Percentiles rank a stretch among this genome's conserved stretches.
Evolutionary conservation across 768 basidiomycete genomes (phyloP).

Genomic region (Psilocybe azurescens): DNA sequence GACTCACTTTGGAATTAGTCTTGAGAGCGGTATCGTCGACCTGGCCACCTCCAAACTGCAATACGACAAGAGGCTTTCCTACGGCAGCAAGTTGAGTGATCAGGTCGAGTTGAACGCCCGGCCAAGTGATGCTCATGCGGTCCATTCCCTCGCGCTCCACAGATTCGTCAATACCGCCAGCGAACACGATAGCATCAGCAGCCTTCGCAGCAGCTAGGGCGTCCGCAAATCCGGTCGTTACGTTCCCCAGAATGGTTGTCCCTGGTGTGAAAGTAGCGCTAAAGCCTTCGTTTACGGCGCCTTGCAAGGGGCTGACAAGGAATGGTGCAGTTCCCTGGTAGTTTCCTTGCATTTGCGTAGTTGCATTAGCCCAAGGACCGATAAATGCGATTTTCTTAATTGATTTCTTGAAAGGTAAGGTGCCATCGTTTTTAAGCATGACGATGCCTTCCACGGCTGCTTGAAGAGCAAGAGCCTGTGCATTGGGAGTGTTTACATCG

Average conservation of each 20-base stretch:
- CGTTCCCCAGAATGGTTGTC: slow-evolving; percentile 43
- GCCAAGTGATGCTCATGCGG: slow-evolving; percentile 56
- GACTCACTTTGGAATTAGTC: slow-evolving; percentile 41
- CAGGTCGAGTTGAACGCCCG: slow-evolving; percentile 58
- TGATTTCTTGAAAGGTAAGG: slow-evolving; percentile 52
- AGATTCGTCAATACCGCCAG: slow-evolving; percentile 57
- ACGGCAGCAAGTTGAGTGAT: slow-evolving; percentile 47
- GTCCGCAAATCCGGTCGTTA: slow-evolving; percentile 50
- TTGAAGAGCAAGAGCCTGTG: slow-evolving; percentile 53
- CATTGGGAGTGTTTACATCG: slow-evolving; percentile 50
- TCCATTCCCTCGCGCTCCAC: slow-evolving; percentile 57
- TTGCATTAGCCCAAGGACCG: slow-evolving; percentile 65
- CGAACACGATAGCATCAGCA: slow-evolving; percentile 56
- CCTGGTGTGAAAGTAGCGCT: slow-evolving; percentile 47
- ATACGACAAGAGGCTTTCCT: slow-evolving; percentile 56
- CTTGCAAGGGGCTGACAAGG: slow-evolving; percentile 58
- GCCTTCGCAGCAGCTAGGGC: slow-evolving; percentile 53
- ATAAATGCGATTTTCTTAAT: slow-evolving; percentile 61
- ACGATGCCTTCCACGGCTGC: slow-evolving; percentile 61
- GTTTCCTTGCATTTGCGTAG: slow-evolving; percentile 61
- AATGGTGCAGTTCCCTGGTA: slow-evolving; percentile 60
- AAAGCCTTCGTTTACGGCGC: slow-evolving; percentile 52
- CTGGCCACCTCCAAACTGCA: slow-evolving; percentile 65
- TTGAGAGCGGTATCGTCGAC: slow-evolving; percentile 55
- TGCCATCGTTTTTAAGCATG: slow-evolving; percentile 67